Evolutionary conservation across 1,284 basidiomycete species (phyloP), one percentile per base, ranked within the genome.

Genomic region (Sanghuangporus baumii): DNA sequence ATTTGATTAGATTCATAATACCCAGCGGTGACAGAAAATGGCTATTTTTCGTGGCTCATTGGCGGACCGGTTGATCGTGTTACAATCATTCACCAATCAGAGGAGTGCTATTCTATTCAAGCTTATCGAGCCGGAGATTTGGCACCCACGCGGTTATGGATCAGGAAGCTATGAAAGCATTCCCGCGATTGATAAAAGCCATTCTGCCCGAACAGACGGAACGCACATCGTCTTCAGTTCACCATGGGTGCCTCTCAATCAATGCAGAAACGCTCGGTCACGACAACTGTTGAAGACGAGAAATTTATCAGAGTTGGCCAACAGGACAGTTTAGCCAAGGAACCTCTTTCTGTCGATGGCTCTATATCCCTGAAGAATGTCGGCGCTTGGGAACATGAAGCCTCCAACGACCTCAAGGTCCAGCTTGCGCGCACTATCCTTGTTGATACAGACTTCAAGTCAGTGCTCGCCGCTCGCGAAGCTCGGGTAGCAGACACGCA

Each of bases 351-450:
- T 6, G 63, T 73, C 48, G 78, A 85, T 67, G 88, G 90, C 40
- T 75, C 86, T 34, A 74, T 93, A 61, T 79, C 85, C 46, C 69
- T 82, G 18, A 74, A 77, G 60, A 84, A 82, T 66, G 69, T 93
- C 52, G 75, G 79, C 11, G 73, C 78, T 20, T 93, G 91, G 91
- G 88, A 92, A 74, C 71, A 76, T 0, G 74, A 78, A 12, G 81
- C 85, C 23, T 72, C 81, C 8, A 71, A 79, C 6, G 80, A 85
- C 64, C 81, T 89, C 12, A 90, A 90, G 73, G 79, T 87, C 8
- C 80, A 84, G 68, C 84, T 97, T 40, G 89, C 93, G 4, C 87
- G 92, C 65, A 89, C 92, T n/a, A 84, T 96, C 66, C 80, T 98
- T 31, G 79, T 85, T 67, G 90, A 96, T 71, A 78, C 81, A 47